Evolutionary conservation across 2,329 filamentous ascomycete genomes (phyloP), one percentile per base, ranked within the genome.

Genomic region (Colletotrichum gigasporum): DNA sequence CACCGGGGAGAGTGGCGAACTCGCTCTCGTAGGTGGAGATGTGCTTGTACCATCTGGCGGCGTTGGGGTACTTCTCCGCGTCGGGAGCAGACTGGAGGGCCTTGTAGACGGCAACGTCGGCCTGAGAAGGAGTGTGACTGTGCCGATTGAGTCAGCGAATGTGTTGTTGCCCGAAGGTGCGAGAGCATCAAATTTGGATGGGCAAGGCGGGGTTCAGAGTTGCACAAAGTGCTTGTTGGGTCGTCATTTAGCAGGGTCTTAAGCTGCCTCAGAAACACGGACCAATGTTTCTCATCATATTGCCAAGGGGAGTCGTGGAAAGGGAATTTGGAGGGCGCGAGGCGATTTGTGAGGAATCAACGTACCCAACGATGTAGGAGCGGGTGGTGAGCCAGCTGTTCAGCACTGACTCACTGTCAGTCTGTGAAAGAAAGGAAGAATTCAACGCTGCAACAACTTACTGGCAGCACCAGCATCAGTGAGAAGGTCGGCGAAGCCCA

Each of bases 41-140:
- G 89, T 99, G 95, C 89, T 96, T 97, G 90, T 97, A 97, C 96
- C 96, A 99, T 82, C 96, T 91, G 78, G 93, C 93, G 76, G 91
- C 94, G 85, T 97, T 87, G 76, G 95, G 94, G 90, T 91, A 97
- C 86, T 97, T 97, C 80, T 86, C 85, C 75, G 91, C 87, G 72
- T 91, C 89, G 73, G 96, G 96, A 66, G 88, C 82, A 72, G 85
- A 82, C 76, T 86, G 90, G 79, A 97, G 81, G 75, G 92, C 92
- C 89, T 98, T 97, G 92, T 92, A 98, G 84, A 89, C 89, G 81
- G 91, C 92, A 75, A 96, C 95, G 86, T 99, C 96, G 83, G 96
- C 96, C 87, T 99, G 96, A 74, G 93, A 93, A 74, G 94, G 91
- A 70, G 82, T 81, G 77, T 82, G 79, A 69, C 82, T 88, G 67